phyloP scores from a whole-genome alignment of 1,284 basidiomycete species.

The Fistulina hepatica region DNA sequence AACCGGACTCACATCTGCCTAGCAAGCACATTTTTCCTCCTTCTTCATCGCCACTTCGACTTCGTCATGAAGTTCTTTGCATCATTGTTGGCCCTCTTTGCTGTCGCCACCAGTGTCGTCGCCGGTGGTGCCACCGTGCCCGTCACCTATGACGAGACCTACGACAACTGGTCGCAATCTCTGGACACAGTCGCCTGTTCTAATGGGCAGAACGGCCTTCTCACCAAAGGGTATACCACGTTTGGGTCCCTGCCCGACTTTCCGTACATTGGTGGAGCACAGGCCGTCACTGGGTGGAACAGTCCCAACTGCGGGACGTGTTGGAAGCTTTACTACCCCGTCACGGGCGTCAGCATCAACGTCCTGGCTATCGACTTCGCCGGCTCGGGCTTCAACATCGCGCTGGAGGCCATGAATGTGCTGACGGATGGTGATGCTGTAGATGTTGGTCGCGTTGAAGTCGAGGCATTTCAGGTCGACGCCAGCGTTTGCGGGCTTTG shows the following conservation, averaged over 20 bases:
- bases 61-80: background rate
- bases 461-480: slow-evolving; percentile 22
- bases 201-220: slow-evolving; percentile 37
- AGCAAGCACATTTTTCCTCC: too few relatives aligned
- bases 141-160: slow-evolving; percentile 32
- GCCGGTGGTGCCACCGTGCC: slow-evolving; percentile 19
- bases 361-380: slow-evolving; percentile 33
- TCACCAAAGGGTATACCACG: slow-evolving; percentile 28
- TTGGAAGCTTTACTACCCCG: slow-evolving; percentile 31
- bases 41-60: background rate
- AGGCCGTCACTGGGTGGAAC: slow-evolving; percentile 28
- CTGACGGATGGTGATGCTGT: slow-evolving; percentile 29
- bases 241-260: slow-evolving; percentile 32
- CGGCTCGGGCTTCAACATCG: slow-evolving; percentile 30
- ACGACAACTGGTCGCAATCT: slow-evolving; percentile 28
- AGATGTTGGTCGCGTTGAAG: slow-evolving; percentile 24
- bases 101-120: slow-evolving; percentile 9
- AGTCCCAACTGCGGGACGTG: slow-evolving; percentile 38
- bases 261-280: slow-evolving; percentile 35
- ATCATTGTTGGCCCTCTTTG: background rate
- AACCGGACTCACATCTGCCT: too few relatives aligned
- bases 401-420: slow-evolving; percentile 29
- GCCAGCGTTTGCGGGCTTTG: slow-evolving; percentile 10
- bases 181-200: slow-evolving; percentile 38
- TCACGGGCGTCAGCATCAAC: slow-evolving; percentile 25